Conservation (phyloP, 1,139 yeast species). For the Nakaseomyces glabratus region DNA sequence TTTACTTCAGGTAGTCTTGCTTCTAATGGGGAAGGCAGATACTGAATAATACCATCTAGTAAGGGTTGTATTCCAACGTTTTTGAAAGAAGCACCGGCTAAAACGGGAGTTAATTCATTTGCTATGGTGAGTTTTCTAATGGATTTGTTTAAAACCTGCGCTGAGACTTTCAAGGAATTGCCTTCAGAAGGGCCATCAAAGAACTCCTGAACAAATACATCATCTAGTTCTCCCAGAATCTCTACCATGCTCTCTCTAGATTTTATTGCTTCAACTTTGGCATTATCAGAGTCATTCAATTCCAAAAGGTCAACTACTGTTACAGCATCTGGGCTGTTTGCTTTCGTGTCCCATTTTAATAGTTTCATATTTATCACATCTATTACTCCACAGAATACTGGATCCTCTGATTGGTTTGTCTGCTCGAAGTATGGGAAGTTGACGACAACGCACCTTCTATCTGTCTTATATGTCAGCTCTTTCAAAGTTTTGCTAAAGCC, state of each 20-base stretch:
- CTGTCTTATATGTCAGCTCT: slow-evolving; percentile 71
- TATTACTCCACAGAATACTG: slow-evolving; percentile 64
- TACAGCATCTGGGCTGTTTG: slow-evolving; percentile 47
- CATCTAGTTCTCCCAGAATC: slow-evolving; percentile 75
- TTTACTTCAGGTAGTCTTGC: slow-evolving; percentile 48
- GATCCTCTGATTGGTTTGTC: slow-evolving; percentile 33
- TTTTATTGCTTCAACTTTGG: slow-evolving; percentile 39
- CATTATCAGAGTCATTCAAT: slow-evolving; percentile 28
- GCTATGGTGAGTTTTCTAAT: slow-evolving; percentile 54
- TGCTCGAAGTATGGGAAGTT: slow-evolving; percentile 64
- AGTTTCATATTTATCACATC: slow-evolving; percentile 67
- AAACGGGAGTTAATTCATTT: slow-evolving; percentile 60
- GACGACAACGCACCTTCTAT: slow-evolving; percentile 63
- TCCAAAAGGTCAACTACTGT: slow-evolving; percentile 39
- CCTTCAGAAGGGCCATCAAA: slow-evolving; percentile 50
- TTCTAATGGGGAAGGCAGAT: slow-evolving; percentile 76
- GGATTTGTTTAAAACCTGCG: slow-evolving; percentile 43
- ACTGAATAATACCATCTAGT: slow-evolving; percentile 69
- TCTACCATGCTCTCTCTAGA: slow-evolving; percentile 76
- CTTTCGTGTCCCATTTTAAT: slow-evolving; percentile 48
- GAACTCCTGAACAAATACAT: slow-evolving; percentile 63
- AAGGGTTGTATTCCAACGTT: slow-evolving; percentile 94
- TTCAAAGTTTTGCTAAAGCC: slow-evolving; percentile 85
- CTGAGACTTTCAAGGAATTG: slow-evolving; percentile 50
- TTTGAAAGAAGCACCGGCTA: slow-evolving; percentile 87